These are phyloP conservation scores for Apodospora peruviana DNA, from an alignment of 495 filamentous ascomycete genomes.

Conservation along the genomic window DNA sequence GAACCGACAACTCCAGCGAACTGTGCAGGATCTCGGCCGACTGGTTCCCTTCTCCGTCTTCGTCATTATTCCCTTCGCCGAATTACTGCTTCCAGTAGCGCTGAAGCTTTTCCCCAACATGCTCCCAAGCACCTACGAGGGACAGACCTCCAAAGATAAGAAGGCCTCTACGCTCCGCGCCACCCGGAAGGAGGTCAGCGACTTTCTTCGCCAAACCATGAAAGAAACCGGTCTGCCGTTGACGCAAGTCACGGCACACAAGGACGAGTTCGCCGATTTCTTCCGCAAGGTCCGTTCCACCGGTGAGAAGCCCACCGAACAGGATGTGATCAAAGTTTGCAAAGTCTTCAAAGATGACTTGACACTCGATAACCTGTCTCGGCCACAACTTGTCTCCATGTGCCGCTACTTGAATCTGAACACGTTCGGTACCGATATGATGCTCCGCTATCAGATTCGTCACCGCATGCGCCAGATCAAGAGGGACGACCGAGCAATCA, in stretches of 20 bases:
- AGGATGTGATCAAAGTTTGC: constrained; percentile 97
- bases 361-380: constrained; percentile 93
- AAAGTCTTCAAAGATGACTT: constrained; percentile 99
- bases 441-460: constrained; percentile 96
- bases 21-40: constrained; percentile 86
- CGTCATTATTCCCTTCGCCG: constrained; percentile 92
- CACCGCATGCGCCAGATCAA: constrained; percentile 99
- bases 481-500: constrained; percentile 91
- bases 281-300: constrained; percentile 94
- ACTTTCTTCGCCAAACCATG: constrained; percentile 82
- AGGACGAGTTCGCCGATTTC: constrained; percentile 94
- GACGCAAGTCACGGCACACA: constrained; percentile 77
- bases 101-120: constrained; percentile 94
- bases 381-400: constrained; percentile 94
- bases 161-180: constrained; percentile 79
- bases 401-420: constrained; percentile 98
- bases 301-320: constrained; percentile 78
- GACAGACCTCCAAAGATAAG: constrained; percentile 76
- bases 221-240: constrained; percentile 89
- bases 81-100: constrained; percentile 88
- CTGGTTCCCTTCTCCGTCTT: constrained; percentile 96
- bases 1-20: constrained; percentile 85
- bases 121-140: constrained; percentile 95
- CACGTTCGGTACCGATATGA: constrained; percentile 91
- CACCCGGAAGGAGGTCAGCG: constrained; percentile 90